Base-by-base conservation (phyloP, 2,329 filamentous ascomycete species). In the Rachicladosporium sp. region DNA sequence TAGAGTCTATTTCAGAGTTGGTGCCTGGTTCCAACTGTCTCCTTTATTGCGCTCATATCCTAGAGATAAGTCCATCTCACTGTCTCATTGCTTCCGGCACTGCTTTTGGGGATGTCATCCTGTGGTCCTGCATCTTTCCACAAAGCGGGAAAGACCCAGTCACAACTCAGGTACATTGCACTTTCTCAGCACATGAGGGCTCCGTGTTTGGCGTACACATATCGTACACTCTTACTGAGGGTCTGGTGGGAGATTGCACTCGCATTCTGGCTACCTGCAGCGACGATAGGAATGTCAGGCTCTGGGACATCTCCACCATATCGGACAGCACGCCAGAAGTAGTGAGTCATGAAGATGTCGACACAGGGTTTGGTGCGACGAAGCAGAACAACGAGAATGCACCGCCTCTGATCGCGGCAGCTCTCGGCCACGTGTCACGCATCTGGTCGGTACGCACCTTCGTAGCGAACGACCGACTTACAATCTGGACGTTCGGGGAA, bases 161-260 rank as follows among this genome's bases (percentile, higher is more conserved):
- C 21, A 46, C 47, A 15, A 57, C 63, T 10, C 61, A 58, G 4
- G 65, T 71, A 10, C 72, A 76, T 49, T 68, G 71, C 46, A 67
- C 70, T 33, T 78, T 79, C 51, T 67, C 68, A 6, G 76, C 75
- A 1, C 91, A 98, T 53, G 87, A 95, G 53, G 91, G 91, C 0
- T 95, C 89, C 1, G 81, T 98, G 21, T 98, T 95, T 49, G 88
- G 86, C 1, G 82, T 98, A 2, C 71, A 78, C 27, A 81, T 96
- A 29, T 93, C 86, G 0, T 64, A 71, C 1, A 55, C 64, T 48
- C 59, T 80, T 12, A 44, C 46, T 5, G 4, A 31, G 11, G 29
- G 11, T 31, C 31, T 9, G 2, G 13, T 48, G 62, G 13, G 45
- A 57, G 2, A 57, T 63, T 10, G 50, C 45, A 10, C 65, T 19